Conservation (phyloP, 2,329 filamentous ascomycete species). For the Botryosphaeria dothidea region DNA sequence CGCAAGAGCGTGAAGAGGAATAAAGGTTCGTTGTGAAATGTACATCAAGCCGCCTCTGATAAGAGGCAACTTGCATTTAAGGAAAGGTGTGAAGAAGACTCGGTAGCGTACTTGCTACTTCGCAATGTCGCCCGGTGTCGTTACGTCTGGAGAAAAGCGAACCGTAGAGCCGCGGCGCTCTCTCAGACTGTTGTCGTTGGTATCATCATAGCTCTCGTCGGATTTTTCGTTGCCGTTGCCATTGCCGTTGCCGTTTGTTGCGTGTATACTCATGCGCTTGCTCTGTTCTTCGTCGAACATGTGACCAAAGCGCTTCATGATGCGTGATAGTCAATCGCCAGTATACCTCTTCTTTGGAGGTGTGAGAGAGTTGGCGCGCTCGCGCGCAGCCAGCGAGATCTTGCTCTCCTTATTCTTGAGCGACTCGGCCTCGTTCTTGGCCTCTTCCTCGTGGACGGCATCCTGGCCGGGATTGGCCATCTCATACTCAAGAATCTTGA, state of each 20-base stretch:
- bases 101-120: not conserved
- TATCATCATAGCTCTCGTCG: not conserved
- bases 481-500: slow-evolving; percentile 53
- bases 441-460: slow-evolving; percentile 44
- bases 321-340: not conserved
- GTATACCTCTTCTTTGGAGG: not conserved
- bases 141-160: not conserved
- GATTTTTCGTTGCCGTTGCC: not conserved
- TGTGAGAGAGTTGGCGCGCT: slow-evolving; percentile 10
- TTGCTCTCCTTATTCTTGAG: slow-evolving; percentile 18
- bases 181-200: not conserved
- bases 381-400: not conserved
- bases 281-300: not conserved
- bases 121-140: not conserved
- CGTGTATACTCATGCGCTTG: not conserved
- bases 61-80: not conserved
- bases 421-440: not conserved
- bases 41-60: not conserved
- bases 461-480: slow-evolving; percentile 52
- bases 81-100: not conserved
- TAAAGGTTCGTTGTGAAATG: not conserved
- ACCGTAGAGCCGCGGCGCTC: not conserved
- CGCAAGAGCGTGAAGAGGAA: not conserved
- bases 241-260: not conserved
- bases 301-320: not conserved